Conservation (phyloP, 129 eudicot genomes). For the Oenanthe sinensis region DNA sequence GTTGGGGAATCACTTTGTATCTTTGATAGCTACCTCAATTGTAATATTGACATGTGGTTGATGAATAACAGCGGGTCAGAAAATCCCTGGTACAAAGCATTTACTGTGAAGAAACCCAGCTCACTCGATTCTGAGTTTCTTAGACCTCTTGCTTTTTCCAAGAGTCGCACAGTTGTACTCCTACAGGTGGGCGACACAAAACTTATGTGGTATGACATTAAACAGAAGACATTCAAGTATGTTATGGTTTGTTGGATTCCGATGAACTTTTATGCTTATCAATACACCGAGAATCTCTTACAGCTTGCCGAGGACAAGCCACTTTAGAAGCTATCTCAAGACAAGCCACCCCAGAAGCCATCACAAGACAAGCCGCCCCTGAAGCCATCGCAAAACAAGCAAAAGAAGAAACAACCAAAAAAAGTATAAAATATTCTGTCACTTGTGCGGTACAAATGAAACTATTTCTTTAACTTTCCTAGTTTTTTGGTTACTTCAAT, state of each 20-base stretch:
- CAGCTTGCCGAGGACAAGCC: background rate
- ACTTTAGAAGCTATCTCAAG: background rate
- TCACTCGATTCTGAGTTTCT: background rate
- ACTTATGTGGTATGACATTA: background rate
- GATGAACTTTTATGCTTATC: background rate
- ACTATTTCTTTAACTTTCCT: too few relatives aligned
- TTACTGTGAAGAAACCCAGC: background rate
- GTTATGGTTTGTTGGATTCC: background rate
- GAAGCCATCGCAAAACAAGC: background rate
- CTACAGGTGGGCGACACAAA: background rate
- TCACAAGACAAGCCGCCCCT: too few relatives aligned
- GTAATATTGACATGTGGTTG: background rate
- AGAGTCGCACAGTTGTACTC: background rate
- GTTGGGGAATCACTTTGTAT: background rate
- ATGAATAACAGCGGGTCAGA: background rate
- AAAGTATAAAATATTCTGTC: background rate
- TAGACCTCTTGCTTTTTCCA: background rate
- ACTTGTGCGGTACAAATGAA: too few relatives aligned
- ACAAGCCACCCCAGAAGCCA: background rate
- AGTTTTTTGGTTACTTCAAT: too few relatives aligned
- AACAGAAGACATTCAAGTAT: background rate
- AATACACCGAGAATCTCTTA: background rate
- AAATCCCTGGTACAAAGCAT: background rate
- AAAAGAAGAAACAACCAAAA: background rate
- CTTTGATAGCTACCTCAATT: background rate